These are phyloP conservation scores for Sarocladium kiliense DNA, from an alignment of 2,329 filamentous ascomycete species.

Conservation along the genomic window DNA sequence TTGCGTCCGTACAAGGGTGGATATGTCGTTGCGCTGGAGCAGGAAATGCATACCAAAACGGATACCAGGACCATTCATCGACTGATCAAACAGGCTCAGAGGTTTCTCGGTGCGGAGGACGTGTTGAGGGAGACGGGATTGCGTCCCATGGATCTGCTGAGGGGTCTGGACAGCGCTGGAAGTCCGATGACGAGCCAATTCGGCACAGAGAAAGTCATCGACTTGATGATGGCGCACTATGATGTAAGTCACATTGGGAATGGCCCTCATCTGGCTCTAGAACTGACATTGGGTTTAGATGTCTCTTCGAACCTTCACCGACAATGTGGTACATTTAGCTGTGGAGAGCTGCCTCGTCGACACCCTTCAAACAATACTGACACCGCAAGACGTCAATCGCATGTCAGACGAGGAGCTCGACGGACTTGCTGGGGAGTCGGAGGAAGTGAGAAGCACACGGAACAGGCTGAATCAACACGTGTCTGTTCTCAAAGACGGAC, in stretches of 20 bases:
- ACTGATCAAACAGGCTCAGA: not conserved
- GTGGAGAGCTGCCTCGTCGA: constrained; percentile 42
- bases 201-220: constrained; percentile 32
- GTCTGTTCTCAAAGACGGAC: constrained; percentile 14
- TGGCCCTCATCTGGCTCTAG: too few relatives aligned
- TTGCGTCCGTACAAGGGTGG: constrained; percentile 30
- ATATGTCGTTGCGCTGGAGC: constrained; percentile 26
- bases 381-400: constrained; percentile 25
- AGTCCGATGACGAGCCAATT: constrained; percentile 20
- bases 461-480: constrained; percentile 9
- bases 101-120: not conserved
- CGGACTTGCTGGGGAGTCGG: constrained; percentile 26
- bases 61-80: not conserved
- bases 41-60: constrained; percentile 20
- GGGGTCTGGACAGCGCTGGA: not conserved
- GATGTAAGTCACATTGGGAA: constrained; percentile 24
- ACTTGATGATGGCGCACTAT: constrained; percentile 40
- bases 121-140: not conserved
- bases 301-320: constrained; percentile 37
- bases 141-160: not conserved
- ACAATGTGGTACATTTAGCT: constrained; percentile 43
- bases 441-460: constrained; percentile 15
- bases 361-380: constrained; percentile 35
- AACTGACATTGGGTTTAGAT: too few relatives aligned
- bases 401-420: constrained; percentile 26